These are phyloP conservation scores for Phytopythium kandeliae DNA, from an alignment of 352 stramenopile species.

Conservation along the genomic window DNA sequence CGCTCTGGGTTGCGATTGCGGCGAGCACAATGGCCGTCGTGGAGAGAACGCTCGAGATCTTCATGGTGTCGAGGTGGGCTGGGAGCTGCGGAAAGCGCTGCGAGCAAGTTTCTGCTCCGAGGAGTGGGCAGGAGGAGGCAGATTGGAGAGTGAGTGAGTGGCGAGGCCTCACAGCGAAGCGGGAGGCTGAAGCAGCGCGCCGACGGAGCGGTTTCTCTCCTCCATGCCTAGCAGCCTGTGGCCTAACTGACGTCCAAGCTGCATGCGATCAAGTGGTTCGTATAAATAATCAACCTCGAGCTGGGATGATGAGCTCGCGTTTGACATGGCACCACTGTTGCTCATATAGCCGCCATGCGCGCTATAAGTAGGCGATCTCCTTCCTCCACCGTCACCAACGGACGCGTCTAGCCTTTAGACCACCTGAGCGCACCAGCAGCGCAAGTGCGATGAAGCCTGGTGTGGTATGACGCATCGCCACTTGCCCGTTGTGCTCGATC, in stretches of 20 bases:
- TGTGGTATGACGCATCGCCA: no score
- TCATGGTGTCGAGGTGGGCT: conserved; percentile 5
- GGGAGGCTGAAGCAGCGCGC: background rate
- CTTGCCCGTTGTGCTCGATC: no score
- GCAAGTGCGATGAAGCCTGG: no score
- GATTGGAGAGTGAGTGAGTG: conserved; percentile 8
- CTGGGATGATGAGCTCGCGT: background rate
- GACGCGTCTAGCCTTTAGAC: no score
- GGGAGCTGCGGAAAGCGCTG: background rate
- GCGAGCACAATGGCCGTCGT: conserved; percentile 6
- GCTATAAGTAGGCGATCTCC: no score
- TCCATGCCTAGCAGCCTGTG: background rate
- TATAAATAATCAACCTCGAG: background rate
- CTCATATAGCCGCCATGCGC: no score
- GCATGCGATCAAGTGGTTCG: background rate
- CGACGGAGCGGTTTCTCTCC: background rate
- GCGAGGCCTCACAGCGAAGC: background rate
- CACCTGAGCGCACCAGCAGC: no score
- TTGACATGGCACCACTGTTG: background rate
- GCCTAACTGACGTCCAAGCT: background rate
- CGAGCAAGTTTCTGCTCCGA: background rate
- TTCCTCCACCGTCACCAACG: no score
- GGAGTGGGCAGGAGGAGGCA: background rate
- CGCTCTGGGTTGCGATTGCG: conserved; percentile 2
- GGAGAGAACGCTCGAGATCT: conserved; percentile 4